Conservation (phyloP, 164 flowering plant species). For the Cinnamomum chago region DNA sequence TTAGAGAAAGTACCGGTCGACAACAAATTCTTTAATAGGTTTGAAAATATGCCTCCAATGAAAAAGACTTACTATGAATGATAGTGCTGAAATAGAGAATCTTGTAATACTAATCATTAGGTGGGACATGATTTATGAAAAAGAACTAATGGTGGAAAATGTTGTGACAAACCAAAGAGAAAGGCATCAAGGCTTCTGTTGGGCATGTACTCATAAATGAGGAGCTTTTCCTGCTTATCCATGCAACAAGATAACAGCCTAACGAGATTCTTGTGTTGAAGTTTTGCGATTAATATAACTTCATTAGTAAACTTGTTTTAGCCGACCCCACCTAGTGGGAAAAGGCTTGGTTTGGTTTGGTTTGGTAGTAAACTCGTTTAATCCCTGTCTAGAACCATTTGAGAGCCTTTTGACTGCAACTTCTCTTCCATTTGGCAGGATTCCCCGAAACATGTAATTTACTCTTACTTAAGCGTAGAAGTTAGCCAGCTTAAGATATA, state of each 20-base stretch:
- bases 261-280: conserved; percentile 39
- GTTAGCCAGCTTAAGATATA: too few species aligned
- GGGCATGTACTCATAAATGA: conserved; percentile 35
- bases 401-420: conserved; percentile 45
- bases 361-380: conserved; percentile 30
- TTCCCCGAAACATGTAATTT: conserved; percentile 17
- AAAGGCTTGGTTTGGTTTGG: too few species aligned
- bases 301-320: conserved; percentile 33
- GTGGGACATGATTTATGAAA: too few species aligned
- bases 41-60: too few species aligned
- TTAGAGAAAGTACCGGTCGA: too few species aligned
- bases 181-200: conserved; percentile 28
- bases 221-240: conserved; percentile 29
- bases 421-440: conserved; percentile 22
- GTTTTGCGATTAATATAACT: conserved; percentile 31
- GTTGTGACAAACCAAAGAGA: conserved; percentile 21
- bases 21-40: too few species aligned
- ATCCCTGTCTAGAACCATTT: conserved; percentile 29
- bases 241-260: conserved; percentile 34
- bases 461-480: background rate
- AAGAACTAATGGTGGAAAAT: too few species aligned
- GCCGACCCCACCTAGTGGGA: too few species aligned
- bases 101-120: too few species aligned
- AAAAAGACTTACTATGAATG: too few species aligned
- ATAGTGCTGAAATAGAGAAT: too few species aligned